phyloP scores from a whole-genome alignment of 2,329 filamentous ascomycete genomes.

The Diaporthe eres region DNA sequence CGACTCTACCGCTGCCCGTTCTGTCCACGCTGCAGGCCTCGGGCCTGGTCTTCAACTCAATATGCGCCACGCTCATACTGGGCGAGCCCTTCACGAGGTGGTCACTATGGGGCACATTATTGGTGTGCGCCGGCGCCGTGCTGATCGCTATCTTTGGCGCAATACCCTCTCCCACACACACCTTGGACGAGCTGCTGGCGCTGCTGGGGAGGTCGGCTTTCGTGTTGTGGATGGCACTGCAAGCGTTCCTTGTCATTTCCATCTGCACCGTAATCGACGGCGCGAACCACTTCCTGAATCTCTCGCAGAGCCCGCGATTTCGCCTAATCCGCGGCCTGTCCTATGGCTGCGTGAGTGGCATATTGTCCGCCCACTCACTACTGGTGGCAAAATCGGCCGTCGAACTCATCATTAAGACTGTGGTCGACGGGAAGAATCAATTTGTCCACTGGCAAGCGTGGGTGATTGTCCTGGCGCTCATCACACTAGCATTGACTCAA shows the following conservation, averaged over 20 bases:
- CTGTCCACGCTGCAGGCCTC: conserved; percentile 96
- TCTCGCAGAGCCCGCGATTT: conserved; percentile 75
- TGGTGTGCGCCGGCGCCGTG: conserved; percentile 90
- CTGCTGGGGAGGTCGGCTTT: conserved; percentile 83
- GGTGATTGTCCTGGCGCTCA: conserved; percentile 86
- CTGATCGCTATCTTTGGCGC: conserved; percentile 95
- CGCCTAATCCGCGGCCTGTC: conserved; percentile 85
- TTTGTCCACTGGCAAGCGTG: conserved; percentile 97
- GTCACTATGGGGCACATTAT: conserved; percentile 89
- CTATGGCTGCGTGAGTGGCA: conserved; percentile 92
- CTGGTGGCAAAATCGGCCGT: conserved; percentile 97
- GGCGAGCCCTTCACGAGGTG: conserved; percentile 94
- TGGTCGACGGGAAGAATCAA: conserved; percentile 89
- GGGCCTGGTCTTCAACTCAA: conserved; percentile 97
- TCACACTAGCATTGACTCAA: conserved; percentile 87
- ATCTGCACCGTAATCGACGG: conserved; percentile 76
- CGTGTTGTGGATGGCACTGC: conserved; percentile 89
- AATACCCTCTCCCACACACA: conserved; percentile 93
- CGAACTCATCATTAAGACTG: conserved; percentile 89
- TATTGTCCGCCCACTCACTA: conserved; percentile 92
- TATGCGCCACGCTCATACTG: conserved; percentile 93
- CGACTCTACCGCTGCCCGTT: conserved; percentile 92
- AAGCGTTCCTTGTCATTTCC: conserved; percentile 78
- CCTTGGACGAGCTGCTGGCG: conserved; percentile 82
- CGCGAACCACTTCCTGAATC: conserved; percentile 63